Conservation (phyloP, 2,329 filamentous ascomycete species). For the Fulvia fulva region DNA sequence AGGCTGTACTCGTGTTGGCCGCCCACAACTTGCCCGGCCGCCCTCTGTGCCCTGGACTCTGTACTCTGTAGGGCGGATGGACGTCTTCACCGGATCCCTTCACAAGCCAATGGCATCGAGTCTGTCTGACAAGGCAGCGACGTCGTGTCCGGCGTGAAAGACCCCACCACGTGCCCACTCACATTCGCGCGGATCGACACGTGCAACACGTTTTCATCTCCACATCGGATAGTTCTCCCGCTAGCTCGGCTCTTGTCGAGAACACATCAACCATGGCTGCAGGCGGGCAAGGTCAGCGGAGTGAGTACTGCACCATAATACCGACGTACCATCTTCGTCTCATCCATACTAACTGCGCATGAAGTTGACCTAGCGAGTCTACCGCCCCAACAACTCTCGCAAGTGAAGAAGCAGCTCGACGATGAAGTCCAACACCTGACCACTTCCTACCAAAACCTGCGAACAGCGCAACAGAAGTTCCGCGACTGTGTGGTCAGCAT, state of each 20-base stretch:
- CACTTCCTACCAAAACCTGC: slow-evolving; percentile 81
- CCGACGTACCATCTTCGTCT: neutral
- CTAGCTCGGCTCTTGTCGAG: neutral
- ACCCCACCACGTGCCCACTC: neutral
- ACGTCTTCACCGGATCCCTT: neutral
- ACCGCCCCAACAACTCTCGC: slow-evolving; percentile 76
- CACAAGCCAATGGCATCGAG: neutral
- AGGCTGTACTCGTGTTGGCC: no score
- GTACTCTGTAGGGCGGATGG: neutral
- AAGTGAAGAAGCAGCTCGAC: slow-evolving; percentile 94
- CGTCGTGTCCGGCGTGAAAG: neutral
- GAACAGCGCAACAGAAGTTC: slow-evolving; percentile 87
- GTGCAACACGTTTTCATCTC: neutral
- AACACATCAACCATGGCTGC: slow-evolving; percentile 1
- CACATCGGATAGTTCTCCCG: no score
- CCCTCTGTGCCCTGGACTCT: neutral
- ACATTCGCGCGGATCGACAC: neutral
- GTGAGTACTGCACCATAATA: neutral
- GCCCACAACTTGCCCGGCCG: neutral
- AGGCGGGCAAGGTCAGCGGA: slow-evolving; percentile 10
- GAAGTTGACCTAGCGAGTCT: slow-evolving; percentile 70
- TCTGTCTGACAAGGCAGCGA: neutral
- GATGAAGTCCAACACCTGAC: slow-evolving; percentile 94
- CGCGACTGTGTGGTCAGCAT: slow-evolving; percentile 82
- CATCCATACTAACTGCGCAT: slow-evolving; percentile 8